Conservation (phyloP, 208 protist species). For the Leishmania tarentolae region DNA sequence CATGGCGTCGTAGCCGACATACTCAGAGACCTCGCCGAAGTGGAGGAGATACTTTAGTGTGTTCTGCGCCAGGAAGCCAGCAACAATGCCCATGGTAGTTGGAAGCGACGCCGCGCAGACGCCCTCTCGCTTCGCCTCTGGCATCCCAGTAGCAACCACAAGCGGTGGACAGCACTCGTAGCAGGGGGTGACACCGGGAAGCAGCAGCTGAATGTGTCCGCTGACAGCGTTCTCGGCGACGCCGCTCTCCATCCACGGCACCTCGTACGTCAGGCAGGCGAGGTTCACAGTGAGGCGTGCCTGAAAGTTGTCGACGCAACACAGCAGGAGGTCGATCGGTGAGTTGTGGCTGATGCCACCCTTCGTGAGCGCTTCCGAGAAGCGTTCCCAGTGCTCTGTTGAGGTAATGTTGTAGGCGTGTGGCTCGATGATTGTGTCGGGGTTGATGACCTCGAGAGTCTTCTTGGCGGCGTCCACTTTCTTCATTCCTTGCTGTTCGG, state of each 20-base stretch:
- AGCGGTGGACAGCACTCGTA: constrained; percentile 95
- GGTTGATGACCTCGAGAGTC: constrained; percentile 95
- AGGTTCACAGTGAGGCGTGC: constrained; percentile 96
- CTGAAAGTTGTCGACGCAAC: constrained; percentile 98
- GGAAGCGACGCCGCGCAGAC: constrained; percentile 97
- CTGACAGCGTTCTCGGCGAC: constrained; percentile 97
- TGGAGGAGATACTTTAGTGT: constrained; percentile 94
- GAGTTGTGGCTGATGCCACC: constrained; percentile 46
- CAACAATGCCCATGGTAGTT: constrained; percentile 97
- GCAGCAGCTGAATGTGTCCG: constrained; percentile 97
- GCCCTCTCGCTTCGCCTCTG: constrained; percentile 94
- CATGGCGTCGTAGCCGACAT: constrained; percentile 96
- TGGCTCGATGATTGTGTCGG: constrained; percentile 93
- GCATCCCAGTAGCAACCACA: constrained; percentile 92
- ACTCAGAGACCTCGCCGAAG: constrained; percentile 94
- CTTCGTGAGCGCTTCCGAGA: constrained; percentile 67
- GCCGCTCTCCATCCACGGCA: constrained; percentile 96
- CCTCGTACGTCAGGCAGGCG: constrained; percentile 88
- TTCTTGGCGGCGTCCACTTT: constrained; percentile 93
- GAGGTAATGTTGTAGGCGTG: constrained; percentile 95
- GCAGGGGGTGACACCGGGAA: constrained; percentile 91
- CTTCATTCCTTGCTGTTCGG: constrained; percentile 93
- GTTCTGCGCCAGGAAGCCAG: constrained; percentile 96
- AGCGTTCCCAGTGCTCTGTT: constrained; percentile 90
- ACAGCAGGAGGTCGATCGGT: constrained; percentile 92